Evolutionary conservation across 306 rosid species (phyloP), one percentile per base, ranked within the genome.

Genomic region (Morella rubra): DNA sequence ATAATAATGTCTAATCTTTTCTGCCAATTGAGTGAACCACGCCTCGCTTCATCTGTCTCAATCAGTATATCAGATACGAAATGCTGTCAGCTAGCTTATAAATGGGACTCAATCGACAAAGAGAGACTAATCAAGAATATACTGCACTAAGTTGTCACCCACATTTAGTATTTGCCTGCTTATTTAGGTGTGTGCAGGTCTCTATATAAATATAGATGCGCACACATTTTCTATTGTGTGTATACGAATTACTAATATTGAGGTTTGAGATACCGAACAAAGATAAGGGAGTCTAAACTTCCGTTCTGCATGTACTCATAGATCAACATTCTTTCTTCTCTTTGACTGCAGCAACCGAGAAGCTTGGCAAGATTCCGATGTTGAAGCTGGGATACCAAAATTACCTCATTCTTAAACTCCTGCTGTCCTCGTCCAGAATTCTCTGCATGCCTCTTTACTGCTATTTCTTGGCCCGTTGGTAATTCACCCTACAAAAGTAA

Each of bases 281-380:
- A 84, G 58, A 84, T 64, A 14, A 70, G 62, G 18, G 80, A 73
- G 80, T 84, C 87, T 59, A 84, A 84, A 84, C 87, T 80, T 73
- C 82, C 24, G 77, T 84, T 84, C 45, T 78, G 85, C 87, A 84
- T 84, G 69, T 84, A 81, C 66, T 84, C 87, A 55, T 84, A 84
- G 52, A 84, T 50, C 71, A 84, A 55, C 62, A 84, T 81, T 80
- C 76, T 81, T 49, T 84, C 83, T 74, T 70, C 87, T 74, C 82
- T 82, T 40, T 64, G 78, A 64, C 71, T 81, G 76, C 87, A 84
- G 62, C 87, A 84, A 65, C 87, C 87, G 8, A 81, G 80, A 81
- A 84, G 87, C 78, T 84, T 81, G 60, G 77, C 87, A 50, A 84
- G 87, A 65, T 84, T 84, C 76, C 87, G 75, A 74, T 84, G 87